Conservation (phyloP, 2,329 filamentous ascomycete genomes). For the Phialophora macrospora region DNA sequence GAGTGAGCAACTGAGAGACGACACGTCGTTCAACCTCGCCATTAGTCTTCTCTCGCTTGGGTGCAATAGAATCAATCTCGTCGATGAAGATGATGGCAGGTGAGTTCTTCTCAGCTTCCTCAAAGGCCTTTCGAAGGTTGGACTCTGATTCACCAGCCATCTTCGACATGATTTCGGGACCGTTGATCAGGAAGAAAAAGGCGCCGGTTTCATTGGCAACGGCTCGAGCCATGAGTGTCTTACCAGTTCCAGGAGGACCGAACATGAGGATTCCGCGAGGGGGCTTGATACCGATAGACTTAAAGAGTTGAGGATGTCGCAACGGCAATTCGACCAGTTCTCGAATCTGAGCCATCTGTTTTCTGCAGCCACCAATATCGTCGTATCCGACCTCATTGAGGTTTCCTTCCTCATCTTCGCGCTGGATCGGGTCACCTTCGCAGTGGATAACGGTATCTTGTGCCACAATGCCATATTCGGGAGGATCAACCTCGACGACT, state of each 20-base stretch:
- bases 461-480: constrained; percentile 97
- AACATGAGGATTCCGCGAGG: constrained; percentile 96
- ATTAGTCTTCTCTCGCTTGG: constrained; percentile 99
- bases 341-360: constrained; percentile 99
- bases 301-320: constrained; percentile 97
- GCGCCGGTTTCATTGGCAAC: constrained; percentile 98
- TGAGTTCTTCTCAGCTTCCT: constrained; percentile 99
- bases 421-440: constrained; percentile 95
- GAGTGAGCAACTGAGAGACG: constrained; percentile 91
- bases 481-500: constrained; percentile 97
- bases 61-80: constrained; percentile 98
- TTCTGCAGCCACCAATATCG: constrained; percentile 98
- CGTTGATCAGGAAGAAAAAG: constrained; percentile 99
- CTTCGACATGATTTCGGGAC: constrained; percentile 99
- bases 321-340: constrained; percentile 97
- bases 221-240: constrained; percentile 97
- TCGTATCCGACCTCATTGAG: constrained; percentile 99
- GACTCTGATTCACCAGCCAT: constrained; percentile 99
- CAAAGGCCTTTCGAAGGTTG: constrained; percentile 97
- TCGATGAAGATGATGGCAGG: constrained; percentile 99
- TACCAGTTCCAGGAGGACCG: constrained; percentile 97
- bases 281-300: constrained; percentile 99
- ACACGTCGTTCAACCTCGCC: constrained; percentile 98
- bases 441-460: constrained; percentile 99
- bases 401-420: constrained; percentile 98